Evolutionary conservation across 177 flowering plant species (phyloP).

Genomic region (Vitis hybrid): DNA sequence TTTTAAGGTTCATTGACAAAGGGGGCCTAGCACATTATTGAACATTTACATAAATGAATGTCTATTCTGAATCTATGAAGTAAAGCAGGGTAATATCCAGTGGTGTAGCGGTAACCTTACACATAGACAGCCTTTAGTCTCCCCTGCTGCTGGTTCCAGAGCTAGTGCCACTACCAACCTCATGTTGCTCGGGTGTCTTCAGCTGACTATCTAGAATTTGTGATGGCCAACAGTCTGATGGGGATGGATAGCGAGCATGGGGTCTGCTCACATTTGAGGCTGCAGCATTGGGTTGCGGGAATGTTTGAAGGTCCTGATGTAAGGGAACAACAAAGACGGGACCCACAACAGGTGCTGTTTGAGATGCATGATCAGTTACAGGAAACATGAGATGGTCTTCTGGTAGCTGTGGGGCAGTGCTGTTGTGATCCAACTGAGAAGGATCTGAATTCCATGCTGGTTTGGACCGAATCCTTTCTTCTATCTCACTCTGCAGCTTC

Average conservation of each 20-base stretch:
- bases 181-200: constrained; percentile 4
- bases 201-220: constrained; percentile 28
- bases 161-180: background rate
- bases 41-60: constrained; percentile 8
- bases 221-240: constrained; percentile 41
- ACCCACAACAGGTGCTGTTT: constrained; percentile 29
- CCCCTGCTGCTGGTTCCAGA: background rate
- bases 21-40: background rate
- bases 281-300: constrained; percentile 17
- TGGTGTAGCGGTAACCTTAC: background rate
- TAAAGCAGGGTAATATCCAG: too few species aligned
- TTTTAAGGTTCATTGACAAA: too few species aligned
- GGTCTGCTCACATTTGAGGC: constrained; percentile 39
- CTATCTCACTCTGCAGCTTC: constrained; percentile 32
- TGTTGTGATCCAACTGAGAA: constrained; percentile 14
- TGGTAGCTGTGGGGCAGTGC: constrained; percentile 8
- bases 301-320: constrained; percentile 21
- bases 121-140: background rate
- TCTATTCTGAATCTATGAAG: background rate
- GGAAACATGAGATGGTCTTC: constrained; percentile 12
- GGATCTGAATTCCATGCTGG: constrained; percentile 32
- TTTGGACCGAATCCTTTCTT: constrained; percentile 22
- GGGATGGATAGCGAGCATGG: constrained; percentile 40
- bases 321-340: constrained; percentile 36
- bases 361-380: constrained; percentile 7